Conservation (phyloP, 1,284 basidiomycete species). For the Ceratobasidium sp. region DNA sequence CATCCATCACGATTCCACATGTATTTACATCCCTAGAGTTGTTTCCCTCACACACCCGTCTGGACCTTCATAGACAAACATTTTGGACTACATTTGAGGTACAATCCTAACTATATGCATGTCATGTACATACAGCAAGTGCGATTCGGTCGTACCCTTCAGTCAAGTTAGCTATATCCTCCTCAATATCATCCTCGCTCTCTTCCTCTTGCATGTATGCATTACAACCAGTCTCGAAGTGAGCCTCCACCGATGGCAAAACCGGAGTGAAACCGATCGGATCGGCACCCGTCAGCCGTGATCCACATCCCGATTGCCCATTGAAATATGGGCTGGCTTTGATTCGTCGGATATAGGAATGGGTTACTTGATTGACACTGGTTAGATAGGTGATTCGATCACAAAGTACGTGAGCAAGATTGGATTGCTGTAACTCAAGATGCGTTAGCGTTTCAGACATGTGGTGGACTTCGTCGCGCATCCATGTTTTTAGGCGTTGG, state of each 20-base stretch:
- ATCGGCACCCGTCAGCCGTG: background rate
- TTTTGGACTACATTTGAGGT: too few species aligned
- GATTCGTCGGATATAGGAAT: background rate
- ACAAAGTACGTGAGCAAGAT: background rate
- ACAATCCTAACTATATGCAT: too few species aligned
- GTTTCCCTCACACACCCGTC: too few species aligned
- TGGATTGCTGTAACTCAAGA: background rate
- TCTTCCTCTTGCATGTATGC: background rate
- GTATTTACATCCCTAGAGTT: too few species aligned
- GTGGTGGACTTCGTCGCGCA: slow-evolving; percentile 46
- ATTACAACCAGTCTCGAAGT: too few species aligned
- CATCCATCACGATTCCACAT: too few species aligned
- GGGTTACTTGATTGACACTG: background rate
- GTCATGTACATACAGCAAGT: background rate
- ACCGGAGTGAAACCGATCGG: background rate
- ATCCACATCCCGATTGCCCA: background rate
- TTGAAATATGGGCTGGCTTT: background rate
- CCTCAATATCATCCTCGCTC: background rate
- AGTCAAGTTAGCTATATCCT: background rate
- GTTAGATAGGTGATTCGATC: background rate
- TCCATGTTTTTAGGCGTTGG: slow-evolving; percentile 45
- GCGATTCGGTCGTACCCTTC: background rate
- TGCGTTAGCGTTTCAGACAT: background rate
- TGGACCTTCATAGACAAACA: too few species aligned
- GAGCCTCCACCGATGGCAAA: too few species aligned